Evolutionary conservation across 176 grass and related monocot genomes (phyloP), one percentile per base, ranked within the genome.

Genomic region (Carex myosuroides): DNA sequence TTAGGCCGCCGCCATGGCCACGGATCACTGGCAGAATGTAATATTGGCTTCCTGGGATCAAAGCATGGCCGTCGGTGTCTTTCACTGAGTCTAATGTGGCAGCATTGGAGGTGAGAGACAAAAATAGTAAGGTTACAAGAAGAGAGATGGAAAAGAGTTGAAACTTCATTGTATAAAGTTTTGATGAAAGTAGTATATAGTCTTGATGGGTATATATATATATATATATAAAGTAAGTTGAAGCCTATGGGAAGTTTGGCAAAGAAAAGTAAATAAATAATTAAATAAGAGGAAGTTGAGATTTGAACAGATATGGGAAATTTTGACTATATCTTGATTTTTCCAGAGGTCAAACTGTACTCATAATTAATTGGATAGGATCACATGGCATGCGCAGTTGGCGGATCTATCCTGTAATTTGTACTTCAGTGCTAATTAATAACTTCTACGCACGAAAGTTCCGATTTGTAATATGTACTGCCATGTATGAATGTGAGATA

Each of bases 1-100:
- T 91, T 29, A 94, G 87, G 39, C 92, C 87, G 8, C 92, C 89
- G 44, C 87, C 89, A 60, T 3, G 75, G 0, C 84, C 67, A 30
- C 13, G 58, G 14, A 4, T n/a, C 0, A 84, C 83, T 14, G 92
- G 85, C 24, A 91, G 83, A 4, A 91, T 84, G 85, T 87, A 88
- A 81, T 94, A 94, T 61, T 72, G 26, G 4, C 61, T 12, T 44
- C 65, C 46, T 3, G 69, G 29, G 29, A 58, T n/a, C 21, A 72
- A 37, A 37, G 65, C 12, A 41, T 84, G 22, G 52, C 83, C 83
- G 2, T 72, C 24, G 3, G 6, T 76, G 14, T 85, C 83, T 1
- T 85, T 42, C 29, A 85, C 67, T 7, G 14, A 30, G 39, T 68
- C 42, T 59, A 14, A 60, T 62, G 52, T 26, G 52, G 66, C 52